Conservation (phyloP, 1,284 basidiomycete genomes). For the Thelephora terrestris region DNA sequence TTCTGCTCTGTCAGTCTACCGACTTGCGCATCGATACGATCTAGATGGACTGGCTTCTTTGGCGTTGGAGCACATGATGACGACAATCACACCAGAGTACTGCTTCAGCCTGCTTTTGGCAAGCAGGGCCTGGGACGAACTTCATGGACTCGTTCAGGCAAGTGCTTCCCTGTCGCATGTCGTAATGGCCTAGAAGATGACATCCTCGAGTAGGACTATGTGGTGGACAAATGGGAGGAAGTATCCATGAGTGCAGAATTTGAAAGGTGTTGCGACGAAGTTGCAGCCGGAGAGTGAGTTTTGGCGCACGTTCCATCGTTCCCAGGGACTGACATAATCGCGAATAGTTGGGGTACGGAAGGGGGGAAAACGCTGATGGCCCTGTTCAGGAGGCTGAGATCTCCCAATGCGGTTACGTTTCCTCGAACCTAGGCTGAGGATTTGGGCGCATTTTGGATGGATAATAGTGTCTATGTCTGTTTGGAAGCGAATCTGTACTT, state of each 20-base stretch:
- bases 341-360: conserved; percentile 53
- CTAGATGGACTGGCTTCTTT: conserved; percentile 57
- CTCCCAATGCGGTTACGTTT: conserved; percentile 27
- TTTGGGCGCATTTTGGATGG: no score
- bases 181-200: background rate
- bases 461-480: no score
- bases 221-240: conserved; percentile 62
- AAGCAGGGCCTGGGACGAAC: conserved; percentile 53
- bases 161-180: conserved; percentile 6
- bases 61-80: conserved; percentile 68
- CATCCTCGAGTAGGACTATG: conserved; percentile 37
- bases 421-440: conserved; percentile 8
- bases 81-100: conserved; percentile 58
- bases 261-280: conserved; percentile 57
- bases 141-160: conserved; percentile 52
- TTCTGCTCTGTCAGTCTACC: conserved; percentile 71
- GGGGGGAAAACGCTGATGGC: conserved; percentile 58
- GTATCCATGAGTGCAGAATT: conserved; percentile 54
- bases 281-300: conserved; percentile 60
- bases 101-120: conserved; percentile 69
- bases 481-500: no score
- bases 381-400: conserved; percentile 55
- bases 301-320: conserved; percentile 2
- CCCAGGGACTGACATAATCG: conserved; percentile 8
- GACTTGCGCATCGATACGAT: conserved; percentile 71